Evolutionary conservation across 306 rosid genomes (phyloP).

Genomic region (Cyclanthera cordifolia): DNA sequence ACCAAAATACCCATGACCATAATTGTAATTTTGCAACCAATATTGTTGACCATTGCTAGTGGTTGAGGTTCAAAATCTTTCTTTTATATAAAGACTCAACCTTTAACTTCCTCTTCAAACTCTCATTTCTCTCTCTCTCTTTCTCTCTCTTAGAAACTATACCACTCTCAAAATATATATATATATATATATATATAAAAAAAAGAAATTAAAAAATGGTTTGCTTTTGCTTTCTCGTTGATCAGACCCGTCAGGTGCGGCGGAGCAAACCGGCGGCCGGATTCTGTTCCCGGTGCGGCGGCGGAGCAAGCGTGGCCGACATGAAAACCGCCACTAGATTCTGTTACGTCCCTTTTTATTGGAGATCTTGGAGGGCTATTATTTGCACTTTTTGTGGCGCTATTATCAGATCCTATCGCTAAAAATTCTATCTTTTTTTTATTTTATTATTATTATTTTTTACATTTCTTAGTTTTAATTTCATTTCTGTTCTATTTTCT

Average conservation of each 20-base stretch:
- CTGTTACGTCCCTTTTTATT: slow-evolving; percentile 67
- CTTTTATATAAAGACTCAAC: neutral
- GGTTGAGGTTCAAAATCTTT: neutral
- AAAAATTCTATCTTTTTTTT: neutral
- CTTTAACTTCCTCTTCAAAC: neutral
- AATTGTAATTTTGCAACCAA: neutral
- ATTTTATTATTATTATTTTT: too few relatives aligned
- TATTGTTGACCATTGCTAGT: neutral
- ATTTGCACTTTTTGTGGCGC: slow-evolving; percentile 76
- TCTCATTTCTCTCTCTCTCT: neutral
- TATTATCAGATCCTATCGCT: slow-evolving; percentile 44
- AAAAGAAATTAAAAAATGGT: slow-evolving; percentile 41
- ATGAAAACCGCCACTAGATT: slow-evolving; percentile 78
- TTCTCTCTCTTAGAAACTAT: too few relatives aligned
- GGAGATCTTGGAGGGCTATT: slow-evolving; percentile 67
- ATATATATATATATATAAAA: too few relatives aligned
- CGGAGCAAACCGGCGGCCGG: slow-evolving; percentile 88
- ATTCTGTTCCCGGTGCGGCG: slow-evolving; percentile 70
- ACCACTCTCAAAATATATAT: too few relatives aligned
- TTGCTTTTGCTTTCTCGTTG: slow-evolving; percentile 70
- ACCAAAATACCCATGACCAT: neutral
- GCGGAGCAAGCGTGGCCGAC: slow-evolving; percentile 83
- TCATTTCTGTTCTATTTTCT: neutral
- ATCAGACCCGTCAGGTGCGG: slow-evolving; percentile 47
- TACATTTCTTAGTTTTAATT: neutral